Percentiles rank a stretch among this genome's conserved stretches.
phyloP scores from a whole-genome alignment of 2,329 filamentous ascomycete species.

The Diaporthe australafricana region DNA sequence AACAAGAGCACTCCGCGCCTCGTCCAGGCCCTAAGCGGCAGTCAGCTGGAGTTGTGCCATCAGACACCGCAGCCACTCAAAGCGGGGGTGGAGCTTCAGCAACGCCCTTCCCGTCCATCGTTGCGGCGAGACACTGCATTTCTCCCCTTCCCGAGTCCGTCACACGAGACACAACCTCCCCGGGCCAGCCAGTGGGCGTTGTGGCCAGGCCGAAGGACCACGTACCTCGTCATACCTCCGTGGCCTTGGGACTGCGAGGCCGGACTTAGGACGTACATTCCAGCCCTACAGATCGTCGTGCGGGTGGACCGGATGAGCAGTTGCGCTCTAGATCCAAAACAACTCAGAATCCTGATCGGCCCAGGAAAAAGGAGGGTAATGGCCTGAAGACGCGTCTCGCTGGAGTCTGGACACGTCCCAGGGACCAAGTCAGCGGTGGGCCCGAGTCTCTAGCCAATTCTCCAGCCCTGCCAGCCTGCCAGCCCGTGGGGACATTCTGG shows the following conservation, averaged over 20 bases:
- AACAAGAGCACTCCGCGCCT: not conserved
- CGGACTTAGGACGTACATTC: slow-evolving; percentile 20
- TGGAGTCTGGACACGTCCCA: slow-evolving; percentile 5
- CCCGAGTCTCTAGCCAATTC: not conserved
- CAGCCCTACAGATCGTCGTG: slow-evolving; percentile 14
- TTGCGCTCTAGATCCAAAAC: slow-evolving; percentile 23
- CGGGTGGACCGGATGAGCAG: slow-evolving; percentile 10
- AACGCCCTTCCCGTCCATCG: slow-evolving; percentile 15
- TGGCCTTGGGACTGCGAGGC: not conserved
- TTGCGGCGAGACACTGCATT: slow-evolving; percentile 31
- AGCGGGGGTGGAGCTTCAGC: not conserved
- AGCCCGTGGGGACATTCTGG: not conserved
- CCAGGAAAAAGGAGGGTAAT: not conserved
- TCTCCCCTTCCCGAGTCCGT: slow-evolving; percentile 15
- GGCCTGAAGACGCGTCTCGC: slow-evolving; percentile 16
- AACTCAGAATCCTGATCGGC: slow-evolving; percentile 1
- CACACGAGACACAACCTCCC: slow-evolving; percentile 18
- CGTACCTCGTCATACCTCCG: slow-evolving; percentile 33
- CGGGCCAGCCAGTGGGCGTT: not conserved
- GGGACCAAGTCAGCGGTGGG: slow-evolving; percentile 21
- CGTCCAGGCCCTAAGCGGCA: not conserved
- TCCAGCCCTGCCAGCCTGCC: slow-evolving; percentile 5
- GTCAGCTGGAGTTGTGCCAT: not conserved
- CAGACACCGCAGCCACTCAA: not conserved
- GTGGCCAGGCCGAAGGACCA: slow-evolving; percentile 7